These are phyloP conservation scores for Xenoacremonium recifei DNA, from an alignment of 2,329 filamentous ascomycete species.

Conservation along the genomic window DNA sequence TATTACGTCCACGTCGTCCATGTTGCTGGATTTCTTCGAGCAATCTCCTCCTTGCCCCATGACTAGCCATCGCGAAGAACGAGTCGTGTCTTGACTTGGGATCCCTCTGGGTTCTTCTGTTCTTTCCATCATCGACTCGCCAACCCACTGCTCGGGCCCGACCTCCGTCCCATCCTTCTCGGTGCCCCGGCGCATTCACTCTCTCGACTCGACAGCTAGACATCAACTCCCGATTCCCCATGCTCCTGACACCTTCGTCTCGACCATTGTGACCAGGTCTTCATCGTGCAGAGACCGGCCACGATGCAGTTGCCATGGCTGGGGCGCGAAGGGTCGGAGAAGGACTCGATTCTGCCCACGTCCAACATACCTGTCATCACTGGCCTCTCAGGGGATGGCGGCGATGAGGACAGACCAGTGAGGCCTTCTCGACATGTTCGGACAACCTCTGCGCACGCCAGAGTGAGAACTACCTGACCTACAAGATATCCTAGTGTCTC, in stretches of 20 bases:
- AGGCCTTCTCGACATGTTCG: constrained; percentile 39
- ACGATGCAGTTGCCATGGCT: constrained; percentile 40
- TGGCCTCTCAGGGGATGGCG: constrained; percentile 22
- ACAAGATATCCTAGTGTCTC: background rate
- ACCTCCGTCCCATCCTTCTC: too few species aligned
- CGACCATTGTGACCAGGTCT: constrained; percentile 16
- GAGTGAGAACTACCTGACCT: constrained; percentile 38
- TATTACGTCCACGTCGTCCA: constrained; percentile 3
- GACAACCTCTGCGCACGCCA: constrained; percentile 55
- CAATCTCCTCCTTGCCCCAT: background rate
- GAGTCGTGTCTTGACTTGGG: constrained; percentile 11
- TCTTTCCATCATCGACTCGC: too few species aligned
- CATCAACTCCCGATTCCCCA: constrained; percentile 12
- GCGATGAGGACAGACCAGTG: constrained; percentile 24
- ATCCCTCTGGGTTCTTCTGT: too few species aligned
- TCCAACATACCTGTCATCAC: constrained; percentile 34
- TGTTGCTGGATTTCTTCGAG: constrained; percentile 14
- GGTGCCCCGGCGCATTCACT: constrained; percentile 23
- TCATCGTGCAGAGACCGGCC: constrained; percentile 16
- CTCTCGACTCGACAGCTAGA: constrained; percentile 6
- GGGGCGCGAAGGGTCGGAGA: constrained; percentile 30
- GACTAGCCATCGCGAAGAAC: background rate
- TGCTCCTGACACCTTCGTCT: constrained; percentile 16
- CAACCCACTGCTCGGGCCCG: too few species aligned
- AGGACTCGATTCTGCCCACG: constrained; percentile 33